Percentiles rank a stretch among this genome's conserved stretches.
Conservation (phyloP, 345 rosid species). For the Pelargonium nanum region DNA sequence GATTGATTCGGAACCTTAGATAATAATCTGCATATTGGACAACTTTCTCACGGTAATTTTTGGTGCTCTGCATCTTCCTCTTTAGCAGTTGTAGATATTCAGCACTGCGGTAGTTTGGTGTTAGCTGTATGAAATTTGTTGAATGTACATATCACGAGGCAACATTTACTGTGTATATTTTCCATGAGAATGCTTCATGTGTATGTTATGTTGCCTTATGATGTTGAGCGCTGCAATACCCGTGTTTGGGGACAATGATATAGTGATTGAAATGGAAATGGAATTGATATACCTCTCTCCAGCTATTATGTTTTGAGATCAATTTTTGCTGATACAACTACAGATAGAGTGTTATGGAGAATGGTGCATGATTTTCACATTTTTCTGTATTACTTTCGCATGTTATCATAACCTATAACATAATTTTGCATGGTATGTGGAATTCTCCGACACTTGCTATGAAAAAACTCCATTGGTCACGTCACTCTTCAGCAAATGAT, state of each 20-base stretch:
- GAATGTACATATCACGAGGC: background rate
- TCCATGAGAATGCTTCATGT: too few species aligned
- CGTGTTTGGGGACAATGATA: background rate
- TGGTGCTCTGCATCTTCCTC: background rate
- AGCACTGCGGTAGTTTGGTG: background rate
- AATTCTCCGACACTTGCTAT: background rate
- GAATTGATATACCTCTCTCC: background rate
- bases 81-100: background rate
- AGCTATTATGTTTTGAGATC: background rate
- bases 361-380: constrained; percentile 20
- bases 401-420: background rate
- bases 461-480: background rate
- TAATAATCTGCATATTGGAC: background rate
- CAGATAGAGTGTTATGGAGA: constrained; percentile 22
- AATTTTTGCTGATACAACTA: too few species aligned
- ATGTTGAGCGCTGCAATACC: background rate
- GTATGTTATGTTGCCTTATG: background rate
- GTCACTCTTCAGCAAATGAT: background rate
- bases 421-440: background rate
- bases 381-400: too few species aligned
- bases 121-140: background rate
- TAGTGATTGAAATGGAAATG: constrained; percentile 14
- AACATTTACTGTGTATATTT: background rate
- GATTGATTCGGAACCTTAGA: background rate
- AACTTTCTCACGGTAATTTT: background rate